phyloP scores from a whole-genome alignment of 352 stramenopile species.

The Nothophytophthora sp. region DNA sequence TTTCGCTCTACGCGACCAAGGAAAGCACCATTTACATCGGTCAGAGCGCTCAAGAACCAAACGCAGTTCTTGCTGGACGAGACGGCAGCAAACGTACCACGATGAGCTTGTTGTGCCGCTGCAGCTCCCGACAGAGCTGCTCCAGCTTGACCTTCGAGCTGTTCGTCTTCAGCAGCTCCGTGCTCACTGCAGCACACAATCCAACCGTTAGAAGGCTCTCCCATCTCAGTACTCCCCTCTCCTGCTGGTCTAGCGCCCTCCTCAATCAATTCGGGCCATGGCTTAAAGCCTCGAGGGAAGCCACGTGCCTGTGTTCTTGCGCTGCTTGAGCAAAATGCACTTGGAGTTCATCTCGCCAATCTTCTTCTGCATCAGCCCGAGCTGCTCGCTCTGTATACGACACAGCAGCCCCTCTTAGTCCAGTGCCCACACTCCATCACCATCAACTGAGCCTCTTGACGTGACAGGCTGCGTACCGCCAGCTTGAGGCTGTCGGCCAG shows the following conservation, averaged over 20 bases:
- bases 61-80: neutral
- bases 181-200: conserved; percentile 39
- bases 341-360: conserved; percentile 82
- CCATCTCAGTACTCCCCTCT: too few relatives aligned
- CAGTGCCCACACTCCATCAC: neutral
- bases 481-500: conserved; percentile 42
- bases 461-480: conserved; percentile 30
- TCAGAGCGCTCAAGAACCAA: neutral
- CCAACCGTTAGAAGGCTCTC: neutral
- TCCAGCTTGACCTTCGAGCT: conserved; percentile 78
- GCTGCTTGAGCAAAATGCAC: conserved; percentile 75
- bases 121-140: conserved; percentile 81
- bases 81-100: conserved; percentile 32
- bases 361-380: conserved; percentile 78
- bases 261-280: neutral
- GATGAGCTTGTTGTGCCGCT: conserved; percentile 90
- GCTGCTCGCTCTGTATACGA: conserved; percentile 46
- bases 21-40: neutral
- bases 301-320: conserved; percentile 58
- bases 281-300: neutral
- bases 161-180: conserved; percentile 65
- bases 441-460: neutral
- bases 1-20: conserved; percentile 48
- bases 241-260: too few relatives aligned
- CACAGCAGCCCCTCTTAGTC: neutral